Evolutionary conservation across 2,329 filamentous ascomycete genomes (phyloP).

Genomic region (Xylaria sp.): DNA sequence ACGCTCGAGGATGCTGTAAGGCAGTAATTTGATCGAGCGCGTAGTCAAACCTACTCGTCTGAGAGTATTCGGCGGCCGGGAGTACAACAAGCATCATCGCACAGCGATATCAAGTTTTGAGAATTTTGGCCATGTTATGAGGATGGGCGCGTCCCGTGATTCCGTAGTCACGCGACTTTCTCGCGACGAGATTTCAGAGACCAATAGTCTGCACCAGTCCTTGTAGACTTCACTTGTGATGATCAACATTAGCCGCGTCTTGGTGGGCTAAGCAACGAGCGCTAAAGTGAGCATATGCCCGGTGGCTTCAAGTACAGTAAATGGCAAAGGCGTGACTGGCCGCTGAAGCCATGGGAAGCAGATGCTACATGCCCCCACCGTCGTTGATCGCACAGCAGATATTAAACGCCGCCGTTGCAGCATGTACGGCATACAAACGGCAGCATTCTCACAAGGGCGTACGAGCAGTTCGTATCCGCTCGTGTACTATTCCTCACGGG

Average conservation of each 20-base stretch:
- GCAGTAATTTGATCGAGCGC: neutral
- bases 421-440: constrained; percentile 8
- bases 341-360: constrained; percentile 13
- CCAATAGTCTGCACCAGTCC: constrained; percentile 14
- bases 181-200: constrained; percentile 25
- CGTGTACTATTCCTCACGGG: constrained; percentile 13
- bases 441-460: constrained; percentile 10
- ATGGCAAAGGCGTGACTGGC: constrained; percentile 17
- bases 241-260: constrained; percentile 13
- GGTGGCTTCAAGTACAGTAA: constrained; percentile 1
- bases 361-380: constrained; percentile 7
- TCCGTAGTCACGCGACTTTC: constrained; percentile 3
- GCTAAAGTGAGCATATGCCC: constrained; percentile 22
- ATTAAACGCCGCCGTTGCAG: constrained; percentile 27
- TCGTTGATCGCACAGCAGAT: constrained; percentile 16
- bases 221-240: constrained; percentile 16
- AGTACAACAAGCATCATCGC: neutral
- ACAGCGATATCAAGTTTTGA: neutral
- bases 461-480: constrained; percentile 15
- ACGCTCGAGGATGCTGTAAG: neutral
- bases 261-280: constrained; percentile 5
- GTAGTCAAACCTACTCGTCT: neutral
- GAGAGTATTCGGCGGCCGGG: neutral
- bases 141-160: neutral
- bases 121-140: neutral